Conservation (phyloP, 2,329 filamentous ascomycete genomes). For the Tolypocladium paradoxum region DNA sequence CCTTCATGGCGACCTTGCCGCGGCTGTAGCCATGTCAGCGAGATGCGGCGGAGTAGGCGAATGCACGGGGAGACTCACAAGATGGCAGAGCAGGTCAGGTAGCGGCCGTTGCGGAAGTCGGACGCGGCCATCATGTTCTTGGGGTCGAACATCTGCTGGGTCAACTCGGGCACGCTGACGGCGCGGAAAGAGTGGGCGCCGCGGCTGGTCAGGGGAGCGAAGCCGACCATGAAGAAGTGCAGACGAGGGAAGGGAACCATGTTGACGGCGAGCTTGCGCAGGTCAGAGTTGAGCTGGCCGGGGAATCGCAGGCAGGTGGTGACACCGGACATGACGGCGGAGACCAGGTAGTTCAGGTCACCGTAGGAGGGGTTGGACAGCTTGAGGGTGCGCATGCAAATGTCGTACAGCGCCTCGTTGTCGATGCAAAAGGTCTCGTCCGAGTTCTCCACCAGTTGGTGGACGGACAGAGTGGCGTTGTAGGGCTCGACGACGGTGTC, state of each 20-base stretch:
- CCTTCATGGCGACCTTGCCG: slow-evolving; percentile 99
- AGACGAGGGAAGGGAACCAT: slow-evolving; percentile 99
- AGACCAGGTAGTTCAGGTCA: slow-evolving; percentile 98
- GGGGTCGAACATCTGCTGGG: slow-evolving; percentile 99
- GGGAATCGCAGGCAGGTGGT: slow-evolving; percentile 99
- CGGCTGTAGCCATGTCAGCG: slow-evolving; percentile 45
- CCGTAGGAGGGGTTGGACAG: slow-evolving; percentile 97
- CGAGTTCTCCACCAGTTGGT: slow-evolving; percentile 99
- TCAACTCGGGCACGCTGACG: slow-evolving; percentile 93
- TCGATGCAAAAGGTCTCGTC: slow-evolving; percentile 99
- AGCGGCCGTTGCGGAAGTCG: slow-evolving; percentile 99
- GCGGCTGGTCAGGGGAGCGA: slow-evolving; percentile 88
- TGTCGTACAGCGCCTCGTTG: slow-evolving; percentile 99
- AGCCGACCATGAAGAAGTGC: slow-evolving; percentile 99
- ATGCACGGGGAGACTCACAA: slow-evolving; percentile 50
- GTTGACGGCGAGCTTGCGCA: slow-evolving; percentile 99
- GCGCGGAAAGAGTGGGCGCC: slow-evolving; percentile 90
- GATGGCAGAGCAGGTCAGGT: slow-evolving; percentile 98
- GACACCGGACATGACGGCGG: slow-evolving; percentile 98
- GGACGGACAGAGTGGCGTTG: slow-evolving; percentile 97
- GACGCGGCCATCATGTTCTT: slow-evolving; percentile 99
- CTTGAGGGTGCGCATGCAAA: slow-evolving; percentile 99
- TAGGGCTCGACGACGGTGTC: slow-evolving; percentile 99
- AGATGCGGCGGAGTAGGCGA: neutral
- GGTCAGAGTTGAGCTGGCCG: slow-evolving; percentile 98